These are phyloP conservation scores for Petunia secreta DNA, from an alignment of 257 asterid species.

Conservation along the genomic window DNA sequence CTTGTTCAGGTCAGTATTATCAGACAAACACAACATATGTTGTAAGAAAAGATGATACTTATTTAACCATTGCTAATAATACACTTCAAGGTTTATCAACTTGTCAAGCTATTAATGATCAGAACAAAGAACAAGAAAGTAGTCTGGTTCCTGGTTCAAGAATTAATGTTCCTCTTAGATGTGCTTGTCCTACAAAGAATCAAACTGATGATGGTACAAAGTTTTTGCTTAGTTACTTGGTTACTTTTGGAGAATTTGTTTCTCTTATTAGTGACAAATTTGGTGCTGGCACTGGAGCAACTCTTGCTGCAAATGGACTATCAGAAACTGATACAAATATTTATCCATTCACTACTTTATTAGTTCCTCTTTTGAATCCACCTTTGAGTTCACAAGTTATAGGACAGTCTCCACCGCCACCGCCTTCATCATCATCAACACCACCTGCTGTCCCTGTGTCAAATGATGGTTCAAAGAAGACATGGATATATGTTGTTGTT, in stretches of 20 bases:
- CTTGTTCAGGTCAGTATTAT: conserved; percentile 66
- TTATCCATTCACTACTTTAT: conserved; percentile 64
- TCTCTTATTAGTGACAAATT: conserved; percentile 38
- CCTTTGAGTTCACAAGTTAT: conserved; percentile 52
- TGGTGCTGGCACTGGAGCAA: conserved; percentile 36
- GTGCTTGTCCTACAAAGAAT: conserved; percentile 78
- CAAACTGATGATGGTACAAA: conserved; percentile 55
- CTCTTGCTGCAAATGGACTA: conserved; percentile 60
- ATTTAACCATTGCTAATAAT: conserved; percentile 41
- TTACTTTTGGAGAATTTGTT: conserved; percentile 44
- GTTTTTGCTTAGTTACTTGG: conserved; percentile 59
- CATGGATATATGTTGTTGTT: conserved; percentile 65
- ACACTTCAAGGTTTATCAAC: conserved; percentile 68
- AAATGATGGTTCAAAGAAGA: conserved; percentile 43
- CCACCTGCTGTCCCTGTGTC: conserved; percentile 38
- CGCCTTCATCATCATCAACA: conserved; percentile 37
- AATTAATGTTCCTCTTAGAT: conserved; percentile 69
- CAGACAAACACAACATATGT: conserved; percentile 60
- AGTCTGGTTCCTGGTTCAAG: conserved; percentile 35
- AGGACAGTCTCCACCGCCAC: conserved; percentile 50
- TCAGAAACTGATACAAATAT: conserved; percentile 36
- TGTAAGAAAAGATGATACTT: conserved; percentile 25
- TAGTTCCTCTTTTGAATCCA: conserved; percentile 67
- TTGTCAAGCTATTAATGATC: conserved; percentile 62
- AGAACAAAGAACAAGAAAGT: conserved; percentile 32